Base-by-base conservation (phyloP, 352 stramenopile genomes). In the Pythium angustatum region DNA sequence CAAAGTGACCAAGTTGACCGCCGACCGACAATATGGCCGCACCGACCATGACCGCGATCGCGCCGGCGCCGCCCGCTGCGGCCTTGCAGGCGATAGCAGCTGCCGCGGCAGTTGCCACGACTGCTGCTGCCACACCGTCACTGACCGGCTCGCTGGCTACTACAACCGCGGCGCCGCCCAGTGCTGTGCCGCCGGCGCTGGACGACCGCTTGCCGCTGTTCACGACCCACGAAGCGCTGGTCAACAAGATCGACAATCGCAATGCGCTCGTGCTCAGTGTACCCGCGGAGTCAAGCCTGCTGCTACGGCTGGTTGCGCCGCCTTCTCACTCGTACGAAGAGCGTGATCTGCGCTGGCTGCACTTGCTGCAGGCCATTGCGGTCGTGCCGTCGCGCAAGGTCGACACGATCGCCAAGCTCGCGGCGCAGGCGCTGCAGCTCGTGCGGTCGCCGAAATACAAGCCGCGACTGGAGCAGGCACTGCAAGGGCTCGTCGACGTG, bases 341-440 rank as follows among this genome's bases (percentile, higher is more conserved):
- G 66, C 78, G 77, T 12, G 85, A 92, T 57, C 53, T 72, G 21
- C 82, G 80, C 15, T 92, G 85, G 75, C 73, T 94, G 38, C 82
- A 90, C 27, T 59, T 90, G 65, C 72, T 94, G 44, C 78, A 92
- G 54, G 73, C 75, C 10, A 68, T 84, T 43, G 81, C 80, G 3
- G 57, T 78, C 9, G 75, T 92, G 59, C 85, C 85, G 15, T 92
- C 83, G 53, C 64, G 80, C 41, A 81, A 85, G 43, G 63, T 73
- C 31, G 75, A 85, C 22, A 84, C 77, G 56, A 65, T 91, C 36
- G 50, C 71, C 30, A 66, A 77, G 21, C 76, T 85, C 11, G 71
- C 83, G 30, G 55, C 30, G 12, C 72, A 90, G 65, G 79, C 77
- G 33, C 61, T 90, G 3, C 73, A 83, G 54, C 72, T 91, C 48